phyloP scores from a whole-genome alignment of 495 filamentous ascomycete genomes.

The Pseudomonodictys pantanalensis region DNA sequence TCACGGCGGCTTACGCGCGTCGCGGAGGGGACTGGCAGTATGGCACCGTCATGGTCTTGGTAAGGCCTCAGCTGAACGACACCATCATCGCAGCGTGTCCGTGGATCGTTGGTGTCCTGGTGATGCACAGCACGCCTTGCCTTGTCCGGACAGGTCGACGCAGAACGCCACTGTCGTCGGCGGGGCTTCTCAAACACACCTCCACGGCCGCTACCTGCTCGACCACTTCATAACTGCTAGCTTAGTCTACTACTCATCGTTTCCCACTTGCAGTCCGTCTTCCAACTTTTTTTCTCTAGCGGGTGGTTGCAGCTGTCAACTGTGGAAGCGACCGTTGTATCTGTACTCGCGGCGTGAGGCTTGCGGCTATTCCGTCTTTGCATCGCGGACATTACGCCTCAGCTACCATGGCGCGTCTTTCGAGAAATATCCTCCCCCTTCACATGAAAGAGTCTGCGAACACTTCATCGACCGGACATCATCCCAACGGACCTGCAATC shows the following conservation, averaged over 20 bases:
- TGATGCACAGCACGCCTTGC: neutral
- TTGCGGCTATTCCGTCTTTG: neutral
- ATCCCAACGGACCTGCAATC: neutral
- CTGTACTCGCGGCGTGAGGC: neutral
- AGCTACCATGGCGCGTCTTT: neutral
- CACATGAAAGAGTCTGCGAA: constrained; percentile 2
- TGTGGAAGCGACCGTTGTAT: neutral
- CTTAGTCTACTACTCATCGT: neutral
- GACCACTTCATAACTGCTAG: neutral
- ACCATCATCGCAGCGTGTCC: neutral
- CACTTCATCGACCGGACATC: neutral
- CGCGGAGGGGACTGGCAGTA: too few relatives aligned
- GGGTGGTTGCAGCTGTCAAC: neutral
- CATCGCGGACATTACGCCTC: neutral
- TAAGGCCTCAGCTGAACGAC: neutral
- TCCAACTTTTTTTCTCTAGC: neutral
- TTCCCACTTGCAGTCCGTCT: neutral
- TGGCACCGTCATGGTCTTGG: neutral
- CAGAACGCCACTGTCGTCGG: constrained; percentile 16
- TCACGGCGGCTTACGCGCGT: too few relatives aligned
- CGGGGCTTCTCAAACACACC: neutral
- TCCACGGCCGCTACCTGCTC: too few relatives aligned
- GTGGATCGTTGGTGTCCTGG: neutral
- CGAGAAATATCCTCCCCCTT: constrained; percentile 2
- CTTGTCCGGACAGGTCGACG: neutral